Conservation (phyloP, 2,329 filamentous ascomycete species). For the Elsinoe perseae region DNA sequence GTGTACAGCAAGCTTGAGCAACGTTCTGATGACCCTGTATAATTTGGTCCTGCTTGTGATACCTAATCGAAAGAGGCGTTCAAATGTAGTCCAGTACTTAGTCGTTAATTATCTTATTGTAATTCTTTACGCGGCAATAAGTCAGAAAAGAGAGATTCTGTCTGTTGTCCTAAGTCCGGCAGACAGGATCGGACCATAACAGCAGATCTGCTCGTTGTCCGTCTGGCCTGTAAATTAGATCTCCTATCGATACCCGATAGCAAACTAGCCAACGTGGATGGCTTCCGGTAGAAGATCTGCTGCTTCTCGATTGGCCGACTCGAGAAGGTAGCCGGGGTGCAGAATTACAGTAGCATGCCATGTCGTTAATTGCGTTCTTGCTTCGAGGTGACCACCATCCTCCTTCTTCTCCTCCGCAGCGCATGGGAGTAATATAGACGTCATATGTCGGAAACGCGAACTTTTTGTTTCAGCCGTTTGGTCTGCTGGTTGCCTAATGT, state of each 20-base stretch:
- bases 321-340: background rate
- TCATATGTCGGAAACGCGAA: background rate
- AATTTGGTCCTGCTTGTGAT: background rate
- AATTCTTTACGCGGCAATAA: background rate
- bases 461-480: no score
- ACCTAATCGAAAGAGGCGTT: background rate
- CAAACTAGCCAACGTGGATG: background rate
- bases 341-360: conserved; percentile 6
- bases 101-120: background rate
- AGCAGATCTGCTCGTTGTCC: background rate
- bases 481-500: no score
- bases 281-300: background rate
- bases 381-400: background rate
- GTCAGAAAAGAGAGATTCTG: background rate
- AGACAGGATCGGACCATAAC: background rate
- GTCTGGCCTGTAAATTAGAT: background rate
- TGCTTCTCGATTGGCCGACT: background rate
- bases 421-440: background rate
- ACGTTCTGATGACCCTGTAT: no score
- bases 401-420: conserved; percentile 7
- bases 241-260: background rate
- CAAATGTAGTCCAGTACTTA: conserved; percentile 4
- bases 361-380: background rate
- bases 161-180: background rate
- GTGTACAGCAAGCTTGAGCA: no score